These are phyloP conservation scores for Trichophyton schoenleinii DNA, from an alignment of 2,329 filamentous ascomycete species.

Conservation along the genomic window DNA sequence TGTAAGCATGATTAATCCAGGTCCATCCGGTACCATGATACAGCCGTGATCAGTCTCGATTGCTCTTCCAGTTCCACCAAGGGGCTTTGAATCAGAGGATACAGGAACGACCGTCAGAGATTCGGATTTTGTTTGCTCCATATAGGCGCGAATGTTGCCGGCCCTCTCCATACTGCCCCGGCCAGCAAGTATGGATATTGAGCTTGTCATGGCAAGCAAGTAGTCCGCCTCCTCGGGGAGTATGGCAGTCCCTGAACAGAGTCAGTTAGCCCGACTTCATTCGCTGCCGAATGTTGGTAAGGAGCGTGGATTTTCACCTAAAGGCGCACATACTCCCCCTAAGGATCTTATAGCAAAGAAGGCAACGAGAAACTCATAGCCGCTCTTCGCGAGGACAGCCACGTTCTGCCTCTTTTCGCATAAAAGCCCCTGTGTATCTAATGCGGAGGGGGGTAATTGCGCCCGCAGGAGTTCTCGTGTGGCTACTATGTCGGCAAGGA, in stretches of 20 bases:
- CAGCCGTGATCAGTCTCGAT: background rate
- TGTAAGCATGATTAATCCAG: constrained; percentile 33
- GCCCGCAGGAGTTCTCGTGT: constrained; percentile 29
- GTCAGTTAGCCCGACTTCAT: background rate
- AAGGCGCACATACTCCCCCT: constrained; percentile 38
- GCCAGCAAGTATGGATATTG: constrained; percentile 29
- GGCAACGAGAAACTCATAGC: constrained; percentile 38
- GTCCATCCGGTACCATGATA: background rate
- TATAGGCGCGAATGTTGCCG: constrained; percentile 21
- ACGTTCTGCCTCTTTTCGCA: constrained; percentile 18
- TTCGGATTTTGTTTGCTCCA: constrained; percentile 11
- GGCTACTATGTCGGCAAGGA: constrained; percentile 34
- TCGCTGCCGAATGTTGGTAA: too few relatives aligned
- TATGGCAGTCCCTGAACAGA: constrained; percentile 22
- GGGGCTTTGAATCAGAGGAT: background rate
- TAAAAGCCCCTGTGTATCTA: constrained; percentile 29
- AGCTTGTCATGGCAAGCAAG: constrained; percentile 29
- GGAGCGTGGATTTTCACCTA: constrained; percentile 13
- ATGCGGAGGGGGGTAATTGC: constrained; percentile 19
- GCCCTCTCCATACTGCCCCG: constrained; percentile 22
- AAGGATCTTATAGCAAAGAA: constrained; percentile 35
- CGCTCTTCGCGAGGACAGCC: constrained; percentile 32
- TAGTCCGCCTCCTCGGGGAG: constrained; percentile 34
- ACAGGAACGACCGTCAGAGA: background rate
- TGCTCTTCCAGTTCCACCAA: too few relatives aligned